Percentiles rank a stretch among this genome's conserved stretches.
Conservation (phyloP, 129 eudicot genomes). For the Escallonia rubra region DNA sequence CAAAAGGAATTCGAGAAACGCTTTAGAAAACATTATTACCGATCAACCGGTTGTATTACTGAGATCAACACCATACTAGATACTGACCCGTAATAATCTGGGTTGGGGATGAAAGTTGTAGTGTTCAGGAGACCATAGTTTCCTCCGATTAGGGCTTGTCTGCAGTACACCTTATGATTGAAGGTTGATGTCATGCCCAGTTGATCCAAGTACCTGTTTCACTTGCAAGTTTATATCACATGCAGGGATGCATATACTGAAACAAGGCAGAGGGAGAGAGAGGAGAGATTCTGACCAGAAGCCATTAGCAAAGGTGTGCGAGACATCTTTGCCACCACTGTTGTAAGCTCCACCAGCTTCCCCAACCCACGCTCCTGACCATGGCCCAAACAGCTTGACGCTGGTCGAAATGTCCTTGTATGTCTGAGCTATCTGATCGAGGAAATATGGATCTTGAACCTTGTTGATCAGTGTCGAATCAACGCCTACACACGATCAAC, state of each 20-base stretch:
- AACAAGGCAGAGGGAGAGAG: conserved; percentile 1
- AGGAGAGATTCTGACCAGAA: conserved; percentile 41
- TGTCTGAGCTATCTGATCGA: conserved; percentile 45
- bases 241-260: not conserved
- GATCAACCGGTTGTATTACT: too few relatives aligned
- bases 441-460: conserved; percentile 55
- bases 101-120: conserved; percentile 4
- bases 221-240: not conserved
- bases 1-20: not conserved
- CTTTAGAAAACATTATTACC: not conserved
- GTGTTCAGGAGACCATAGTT: conserved; percentile 5
- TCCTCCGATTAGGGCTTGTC: conserved; percentile 6
- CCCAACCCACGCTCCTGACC: conserved; percentile 70
- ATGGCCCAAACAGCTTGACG: conserved; percentile 31
- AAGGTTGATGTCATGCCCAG: conserved; percentile 3
- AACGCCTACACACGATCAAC: conserved; percentile 25
- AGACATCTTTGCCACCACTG: conserved; percentile 62
- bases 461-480: conserved; percentile 44
- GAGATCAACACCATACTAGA: not conserved
- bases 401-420: conserved; percentile 35
- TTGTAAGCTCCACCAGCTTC: conserved; percentile 84
- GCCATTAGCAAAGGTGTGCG: conserved; percentile 51
- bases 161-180: conserved; percentile 8
- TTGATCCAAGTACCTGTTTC: not conserved
- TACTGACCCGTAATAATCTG: conserved; percentile 48